phyloP scores from a whole-genome alignment of 257 asterid genomes.

The Jacaranda mimosifolia region DNA sequence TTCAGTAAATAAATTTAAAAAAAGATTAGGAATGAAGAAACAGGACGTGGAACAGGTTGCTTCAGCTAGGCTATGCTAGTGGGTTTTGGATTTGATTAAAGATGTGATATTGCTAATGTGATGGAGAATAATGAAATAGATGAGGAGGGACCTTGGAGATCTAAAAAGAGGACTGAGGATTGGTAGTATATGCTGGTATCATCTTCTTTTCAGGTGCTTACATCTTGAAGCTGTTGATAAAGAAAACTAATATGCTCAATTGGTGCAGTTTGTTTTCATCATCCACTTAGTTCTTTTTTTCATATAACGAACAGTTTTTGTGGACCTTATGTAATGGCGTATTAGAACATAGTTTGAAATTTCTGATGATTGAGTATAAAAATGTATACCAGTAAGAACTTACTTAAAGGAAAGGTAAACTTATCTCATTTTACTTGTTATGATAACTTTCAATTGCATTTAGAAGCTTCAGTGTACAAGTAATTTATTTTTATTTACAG shows the following conservation, averaged over 20 bases:
- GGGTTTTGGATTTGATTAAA: slow-evolving; percentile 17
- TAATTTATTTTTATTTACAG: background rate
- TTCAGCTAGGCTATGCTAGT: background rate
- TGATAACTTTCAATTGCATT: slow-evolving; percentile 11
- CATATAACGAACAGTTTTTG: background rate
- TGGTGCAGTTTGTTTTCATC: slow-evolving; percentile 17
- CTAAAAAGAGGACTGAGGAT: slow-evolving; percentile 2
- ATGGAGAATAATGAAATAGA: slow-evolving; percentile 20
- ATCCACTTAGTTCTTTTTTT: slow-evolving; percentile 25
- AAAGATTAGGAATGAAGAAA: slow-evolving; percentile 5
- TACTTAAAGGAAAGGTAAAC: background rate
- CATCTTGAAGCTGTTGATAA: slow-evolving; percentile 26
- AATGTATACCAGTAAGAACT: background rate
- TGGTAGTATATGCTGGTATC: slow-evolving; percentile 1
- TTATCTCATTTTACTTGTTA: slow-evolving; percentile 6
- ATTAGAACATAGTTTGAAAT: slow-evolving; percentile 12
- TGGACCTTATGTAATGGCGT: background rate
- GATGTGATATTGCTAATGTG: slow-evolving; percentile 23
- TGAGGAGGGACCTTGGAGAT: background rate
- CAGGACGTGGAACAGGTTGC: background rate
- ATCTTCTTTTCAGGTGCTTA: slow-evolving; percentile 24
- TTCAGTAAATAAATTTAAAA: slow-evolving; percentile 1
- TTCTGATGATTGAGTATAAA: background rate
- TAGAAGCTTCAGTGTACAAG: background rate
- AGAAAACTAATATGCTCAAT: slow-evolving; percentile 3